Base-by-base conservation (phyloP, 2,329 filamentous ascomycete genomes). In the Lecanoromycetidae sp. region DNA sequence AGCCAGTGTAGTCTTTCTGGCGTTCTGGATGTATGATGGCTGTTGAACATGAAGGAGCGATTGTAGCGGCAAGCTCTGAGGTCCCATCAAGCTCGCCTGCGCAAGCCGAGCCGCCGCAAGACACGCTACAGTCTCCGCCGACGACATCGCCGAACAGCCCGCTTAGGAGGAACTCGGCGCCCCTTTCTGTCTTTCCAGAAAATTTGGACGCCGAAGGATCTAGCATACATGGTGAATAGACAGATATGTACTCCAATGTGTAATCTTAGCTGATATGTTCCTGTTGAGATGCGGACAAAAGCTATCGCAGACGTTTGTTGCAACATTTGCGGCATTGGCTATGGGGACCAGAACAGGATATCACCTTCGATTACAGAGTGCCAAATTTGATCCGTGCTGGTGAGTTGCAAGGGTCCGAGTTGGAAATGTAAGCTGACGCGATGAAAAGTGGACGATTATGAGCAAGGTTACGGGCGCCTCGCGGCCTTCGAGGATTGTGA, bases 401-500 rank as follows among this genome's bases (percentile, higher is more conserved):
- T 37, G 19, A 37, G n/a, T 36, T 15, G 8, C 2, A 9, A 23
- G 13, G 13, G 12, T 22, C 20, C 22, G 17, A 13, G 15, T 29
- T 29, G 6, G 19, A 17, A 17, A 17, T 15, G 22, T 32, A 22
- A 29, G 9, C 33, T 43, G 4, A 19, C 8, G 10, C 25, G 5
- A 32, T 17, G 22, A 5, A 10, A 22, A 49, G 47, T 49, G 27
- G 22, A 49, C 22, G 19, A 38, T 15, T 35, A 35, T 37, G 13
- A 32, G 8, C 27, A 23, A 36, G 50, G 50, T 12, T 52, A 52
- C 39, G 25, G 17, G 8, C 36, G 35, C 19, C 34, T 50, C 4
- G 46, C 50, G 5, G 46, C 41, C 29, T 35, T 46, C 35, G 23
- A 41, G 17, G 32, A 36, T 38, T 37, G 41, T 29, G 50, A 49